Base-by-base conservation (phyloP, 805 yeast genomes). In the Suhomyces sp. region DNA sequence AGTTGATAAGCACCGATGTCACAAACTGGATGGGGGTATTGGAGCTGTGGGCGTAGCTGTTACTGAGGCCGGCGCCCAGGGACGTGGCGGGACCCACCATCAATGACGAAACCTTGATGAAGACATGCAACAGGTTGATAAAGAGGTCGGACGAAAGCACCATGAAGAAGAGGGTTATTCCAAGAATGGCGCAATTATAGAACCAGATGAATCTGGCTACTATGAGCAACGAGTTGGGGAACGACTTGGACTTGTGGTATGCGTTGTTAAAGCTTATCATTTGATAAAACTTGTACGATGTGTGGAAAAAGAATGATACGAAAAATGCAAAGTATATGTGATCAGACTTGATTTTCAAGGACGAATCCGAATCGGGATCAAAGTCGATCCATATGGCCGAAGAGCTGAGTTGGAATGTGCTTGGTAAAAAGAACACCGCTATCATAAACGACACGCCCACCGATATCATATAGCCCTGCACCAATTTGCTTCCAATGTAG, bases 281-380 rank as follows among this genome's bases (percentile, higher is more conserved):
- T 22, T 50, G 36, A 35, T 51, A 45, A 23, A 65, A 53, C 44
- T 54, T 59, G n/a, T 50, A 8, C 4, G 51, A 49, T 15, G 59
- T 59, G 27, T 53, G 27, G 10, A 52, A 22, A 46, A 61, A 67
- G 13, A 61, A 38, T 1, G 54, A 15, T 23, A 57, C 27, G 9
- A 62, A 26, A 10, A 47, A 24, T 10, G 70, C 51, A 44, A 60
- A 50, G 44, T 57, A 57, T 23, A 69, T 26, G 48, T 70, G 71
- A 50, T 70, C 74, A 12, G 60, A 63, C 10, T 58, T 62, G n/a
- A 71, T 15, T 13, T 29, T 36, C 38, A 59, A 24, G 4, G 48
- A 27, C 1, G 24, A n/a, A 5, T 7, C 26, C 19, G 33, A 12
- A 15, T 46, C 36, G 2, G 46, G 27, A 17, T 46, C 53, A 17